phyloP scores from a whole-genome alignment of 257 asterid species.

The Solanum raphanifolium region DNA sequence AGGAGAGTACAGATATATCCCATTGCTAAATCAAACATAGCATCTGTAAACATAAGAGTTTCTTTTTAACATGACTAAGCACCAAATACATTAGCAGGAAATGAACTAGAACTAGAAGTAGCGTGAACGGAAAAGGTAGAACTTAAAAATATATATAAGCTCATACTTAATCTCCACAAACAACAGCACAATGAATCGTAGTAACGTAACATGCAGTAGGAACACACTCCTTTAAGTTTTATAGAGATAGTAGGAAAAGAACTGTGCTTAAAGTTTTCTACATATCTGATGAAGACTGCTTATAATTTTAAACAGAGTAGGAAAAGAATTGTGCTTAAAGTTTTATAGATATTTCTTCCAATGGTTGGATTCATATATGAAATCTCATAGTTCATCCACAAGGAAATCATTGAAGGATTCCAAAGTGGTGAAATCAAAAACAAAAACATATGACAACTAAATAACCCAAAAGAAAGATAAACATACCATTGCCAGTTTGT shows the following conservation, averaged over 20 bases:
- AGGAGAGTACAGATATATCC: neutral
- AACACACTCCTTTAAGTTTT: neutral
- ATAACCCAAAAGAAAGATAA: neutral
- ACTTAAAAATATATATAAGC: neutral
- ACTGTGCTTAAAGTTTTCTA: neutral
- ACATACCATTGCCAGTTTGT: constrained; percentile 76
- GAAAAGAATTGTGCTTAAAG: neutral
- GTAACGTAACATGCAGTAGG: neutral
- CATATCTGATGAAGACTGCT: neutral
- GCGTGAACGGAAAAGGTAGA: neutral
- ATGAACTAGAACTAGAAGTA: neutral
- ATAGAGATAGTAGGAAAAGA: neutral
- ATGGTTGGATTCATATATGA: neutral
- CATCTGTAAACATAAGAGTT: neutral
- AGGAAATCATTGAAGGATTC: neutral
- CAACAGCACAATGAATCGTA: neutral
- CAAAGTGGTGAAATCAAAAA: neutral
- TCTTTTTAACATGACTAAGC: neutral
- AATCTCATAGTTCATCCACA: neutral
- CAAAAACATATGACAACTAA: neutral
- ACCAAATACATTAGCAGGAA: neutral
- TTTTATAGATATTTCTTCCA: neutral
- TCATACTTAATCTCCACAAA: neutral
- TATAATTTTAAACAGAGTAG: neutral
- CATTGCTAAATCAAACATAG: neutral